phyloP scores from a whole-genome alignment of 371 early-diverging fungal species.

The Batkoa obscura region DNA sequence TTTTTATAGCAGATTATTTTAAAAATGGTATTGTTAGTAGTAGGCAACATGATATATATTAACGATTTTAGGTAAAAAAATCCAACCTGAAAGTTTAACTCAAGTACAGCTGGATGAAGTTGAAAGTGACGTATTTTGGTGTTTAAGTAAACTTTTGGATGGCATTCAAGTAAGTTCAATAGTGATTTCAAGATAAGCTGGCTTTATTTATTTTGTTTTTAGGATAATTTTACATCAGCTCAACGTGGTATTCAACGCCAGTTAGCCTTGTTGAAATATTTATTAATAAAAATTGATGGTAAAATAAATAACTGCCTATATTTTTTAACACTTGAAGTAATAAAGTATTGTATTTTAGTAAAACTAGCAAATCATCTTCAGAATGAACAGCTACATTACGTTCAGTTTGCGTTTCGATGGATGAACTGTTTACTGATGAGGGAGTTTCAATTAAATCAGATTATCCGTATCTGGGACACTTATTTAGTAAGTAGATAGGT shows the following conservation, averaged over 20 bases:
- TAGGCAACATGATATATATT: too few relatives aligned
- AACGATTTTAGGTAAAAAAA: slow-evolving; percentile 12
- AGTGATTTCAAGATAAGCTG: too few relatives aligned
- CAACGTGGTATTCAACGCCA: slow-evolving; percentile 94
- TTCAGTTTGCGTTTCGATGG: slow-evolving; percentile 98
- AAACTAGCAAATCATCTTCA: slow-evolving; percentile 64
- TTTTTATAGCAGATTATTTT: slow-evolving; percentile 60
- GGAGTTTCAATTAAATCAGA: slow-evolving; percentile 67
- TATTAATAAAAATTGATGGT: slow-evolving; percentile 81
- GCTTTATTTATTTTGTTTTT: too few relatives aligned
- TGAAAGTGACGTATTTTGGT: slow-evolving; percentile 94
- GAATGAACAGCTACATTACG: slow-evolving; percentile 78
- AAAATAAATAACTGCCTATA: slow-evolving; percentile 8
- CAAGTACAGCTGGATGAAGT: slow-evolving; percentile 38
- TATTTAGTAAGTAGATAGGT: slow-evolving; percentile 38
- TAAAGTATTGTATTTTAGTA: slow-evolving; percentile 16
- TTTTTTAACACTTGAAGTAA: neutral
- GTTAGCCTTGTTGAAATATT: slow-evolving; percentile 63
- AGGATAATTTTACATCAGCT: slow-evolving; percentile 72
- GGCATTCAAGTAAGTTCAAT: slow-evolving; percentile 48
- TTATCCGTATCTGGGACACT: slow-evolving; percentile 96
- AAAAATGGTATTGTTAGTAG: slow-evolving; percentile 9
- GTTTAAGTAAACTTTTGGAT: slow-evolving; percentile 82
- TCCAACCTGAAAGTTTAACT: slow-evolving; percentile 38
- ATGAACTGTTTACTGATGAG: slow-evolving; percentile 97